Evolutionary conservation across 2,329 filamentous ascomycete genomes (phyloP), one percentile per base, ranked within the genome.

Genomic region (Ophiostoma piceae): DNA sequence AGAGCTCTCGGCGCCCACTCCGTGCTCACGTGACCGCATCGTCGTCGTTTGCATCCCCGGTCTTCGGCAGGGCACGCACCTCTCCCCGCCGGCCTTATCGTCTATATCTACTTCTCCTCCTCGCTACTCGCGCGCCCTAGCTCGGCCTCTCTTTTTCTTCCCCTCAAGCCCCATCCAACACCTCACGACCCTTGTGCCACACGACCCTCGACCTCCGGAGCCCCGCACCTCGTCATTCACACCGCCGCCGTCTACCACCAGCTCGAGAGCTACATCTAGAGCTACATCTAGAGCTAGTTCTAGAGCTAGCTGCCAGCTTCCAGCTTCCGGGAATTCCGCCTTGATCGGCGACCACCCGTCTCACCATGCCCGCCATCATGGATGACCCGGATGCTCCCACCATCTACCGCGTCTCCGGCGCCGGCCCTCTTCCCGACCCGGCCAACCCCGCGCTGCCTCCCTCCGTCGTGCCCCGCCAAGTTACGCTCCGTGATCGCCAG

Each of bases 401-500:
- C 77, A 88, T 92, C 74, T 88, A 89, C 80, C 87, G 90, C 72
- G 84, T 87, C 68, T 90, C 89, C 72, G 90, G 90, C 41, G 83
- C 84, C 66, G 77, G 82, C 68, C 90, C 90, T 57, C 92, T 85
- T 75, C 88, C 90, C 74, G 84, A 86, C 73, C 84, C 87, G 70
- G 82, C 80, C 57, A 83, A 84, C 76, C 86, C 88, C 67, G 82
- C 87, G 67, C 83, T 94, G 67, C 91, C 92, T 67, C 78, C 84
- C 39, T 87, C 87, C 73, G 90, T 96, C 76, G 80, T 83, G 26
- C 89, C 92, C 64, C 88, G 89, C 73, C 90, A 92, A 79, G 91
- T 96, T 72, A 94, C 89, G 1, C 86, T 96, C 70, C 87, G 92
- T 72, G 92, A 96, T 79, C 87, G 92, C 67, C 89, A 93, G 74